Base-by-base conservation (phyloP, 148 eudicot genomes). In the Vaccinium macrocarpon region DNA sequence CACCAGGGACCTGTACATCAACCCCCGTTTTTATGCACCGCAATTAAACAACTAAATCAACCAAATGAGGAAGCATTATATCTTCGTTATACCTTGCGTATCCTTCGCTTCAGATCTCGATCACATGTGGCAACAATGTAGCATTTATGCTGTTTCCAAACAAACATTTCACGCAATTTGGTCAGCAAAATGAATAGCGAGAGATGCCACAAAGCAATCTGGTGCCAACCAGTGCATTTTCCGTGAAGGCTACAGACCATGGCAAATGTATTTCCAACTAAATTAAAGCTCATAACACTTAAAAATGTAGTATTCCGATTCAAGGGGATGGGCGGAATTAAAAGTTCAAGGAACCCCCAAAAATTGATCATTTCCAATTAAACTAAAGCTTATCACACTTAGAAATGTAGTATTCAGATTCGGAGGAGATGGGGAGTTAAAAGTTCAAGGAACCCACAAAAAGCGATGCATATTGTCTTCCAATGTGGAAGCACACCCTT, bases 81-180 rank as follows among this genome's bases (percentile, higher is more conserved):
- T 21, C 76, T 32, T 13, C 32, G 64, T 51, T 88, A 5, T 89
- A 95, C 99, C 98, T 97, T 95, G 83, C 99, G 91, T 64, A 97
- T 95, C 88, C 99, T 93, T 18, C 99, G 91, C 93, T 97, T 97
- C 86, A 97, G 85, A 86, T 97, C 98, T 90, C 99, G 90, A 93
- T 97, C 99, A 72, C 99, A 94, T 57, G 99, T 97, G 29, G 99
- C 99, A 84, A 97, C 99, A 77, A 97, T 90, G 89, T 95, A 97
- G 88, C 98, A 97, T 85, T 95, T 95, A 81, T 94, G 98, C 99
- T 97, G 96, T 89, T 82, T 79, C 21, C 27, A 84, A 83, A 73
- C 73, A 80, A 83, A 80, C 62, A 81, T 13, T 64, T n/a, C 50
- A 85, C 42, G 19, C 53, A 52, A 80, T 68, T 49, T 53, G 35